phyloP scores from a whole-genome alignment of 2,329 filamentous ascomycete genomes.

The Tolypocladium sp. region DNA sequence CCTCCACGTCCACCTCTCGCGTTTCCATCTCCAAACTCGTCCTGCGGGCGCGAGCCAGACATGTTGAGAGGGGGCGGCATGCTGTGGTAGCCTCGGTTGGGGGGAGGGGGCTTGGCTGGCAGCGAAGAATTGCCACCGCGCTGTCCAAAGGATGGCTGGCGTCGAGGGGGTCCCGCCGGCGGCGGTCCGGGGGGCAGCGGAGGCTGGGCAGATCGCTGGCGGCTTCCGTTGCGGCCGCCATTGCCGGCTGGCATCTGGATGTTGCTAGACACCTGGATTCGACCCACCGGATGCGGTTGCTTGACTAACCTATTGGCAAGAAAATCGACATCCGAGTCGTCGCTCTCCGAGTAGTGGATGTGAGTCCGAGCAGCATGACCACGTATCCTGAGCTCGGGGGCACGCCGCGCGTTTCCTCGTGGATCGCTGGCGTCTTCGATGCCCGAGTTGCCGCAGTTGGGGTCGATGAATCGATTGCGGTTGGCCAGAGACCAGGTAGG shows the following conservation, averaged over 20 bases:
- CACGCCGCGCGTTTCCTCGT: conserved; percentile 13
- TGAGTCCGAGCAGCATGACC: conserved; percentile 24
- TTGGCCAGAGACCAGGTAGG: conserved; percentile 46
- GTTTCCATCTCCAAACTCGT: conserved; percentile 8
- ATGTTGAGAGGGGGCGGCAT: conserved; percentile 16
- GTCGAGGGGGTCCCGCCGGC: conserved; percentile 17
- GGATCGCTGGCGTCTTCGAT: conserved; percentile 22
- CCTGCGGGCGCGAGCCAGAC: conserved; percentile 1
- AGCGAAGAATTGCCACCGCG: conserved; percentile 12
- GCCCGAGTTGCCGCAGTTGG: conserved; percentile 26
- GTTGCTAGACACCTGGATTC: conserved; percentile 30
- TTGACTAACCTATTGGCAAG: conserved; percentile 24
- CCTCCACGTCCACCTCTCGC: conserved; percentile 12
- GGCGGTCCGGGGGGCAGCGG: conserved; percentile 30
- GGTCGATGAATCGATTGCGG: conserved; percentile 39
- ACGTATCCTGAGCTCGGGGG: conserved; percentile 21
- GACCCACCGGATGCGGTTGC: conserved; percentile 18
- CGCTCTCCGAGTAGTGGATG: conserved; percentile 36
- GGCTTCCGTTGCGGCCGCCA: conserved; percentile 5
- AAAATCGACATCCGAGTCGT: conserved; percentile 36
- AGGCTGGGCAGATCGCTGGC: conserved; percentile 16
- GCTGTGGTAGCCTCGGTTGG: conserved; percentile 14
- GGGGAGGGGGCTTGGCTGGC: conserved; percentile 18
- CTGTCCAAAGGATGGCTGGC: conserved; percentile 2
- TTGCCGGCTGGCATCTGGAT: conserved; percentile 24